Conservation (phyloP, 2,329 filamentous ascomycete genomes). For the Aulographum hederae region DNA sequence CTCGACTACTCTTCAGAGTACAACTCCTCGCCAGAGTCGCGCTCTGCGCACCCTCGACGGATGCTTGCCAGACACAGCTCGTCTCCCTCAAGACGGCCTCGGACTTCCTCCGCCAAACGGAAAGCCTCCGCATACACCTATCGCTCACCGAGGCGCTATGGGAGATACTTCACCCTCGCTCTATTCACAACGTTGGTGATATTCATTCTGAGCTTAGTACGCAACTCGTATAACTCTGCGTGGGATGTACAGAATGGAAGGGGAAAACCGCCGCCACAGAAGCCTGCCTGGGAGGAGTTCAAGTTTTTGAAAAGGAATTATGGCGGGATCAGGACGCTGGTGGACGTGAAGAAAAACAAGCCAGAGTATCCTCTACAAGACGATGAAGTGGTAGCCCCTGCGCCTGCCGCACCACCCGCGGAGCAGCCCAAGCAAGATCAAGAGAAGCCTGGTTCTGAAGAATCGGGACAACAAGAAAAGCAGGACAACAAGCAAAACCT, state of each 20-base stretch:
- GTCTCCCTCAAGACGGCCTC: neutral
- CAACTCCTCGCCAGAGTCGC: neutral
- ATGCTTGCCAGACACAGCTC: neutral
- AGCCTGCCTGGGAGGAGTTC: constrained; percentile 71
- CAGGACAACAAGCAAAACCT: constrained; percentile 8
- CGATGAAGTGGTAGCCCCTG: constrained; percentile 32
- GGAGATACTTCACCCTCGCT: constrained; percentile 59
- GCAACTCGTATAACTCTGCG: constrained; percentile 33
- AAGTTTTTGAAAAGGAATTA: constrained; percentile 78
- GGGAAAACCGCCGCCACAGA: constrained; percentile 41
- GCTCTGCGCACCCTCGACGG: neutral
- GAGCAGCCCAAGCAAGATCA: too few species aligned
- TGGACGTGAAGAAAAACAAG: constrained; percentile 44
- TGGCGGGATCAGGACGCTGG: constrained; percentile 61
- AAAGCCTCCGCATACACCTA: neutral
- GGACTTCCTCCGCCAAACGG: neutral
- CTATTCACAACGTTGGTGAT: constrained; percentile 52
- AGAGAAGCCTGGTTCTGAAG: constrained; percentile 12
- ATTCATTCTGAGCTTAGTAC: constrained; percentile 59
- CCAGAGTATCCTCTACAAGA: constrained; percentile 63
- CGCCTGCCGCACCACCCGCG: constrained; percentile 17
- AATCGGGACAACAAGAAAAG: constrained; percentile 6
- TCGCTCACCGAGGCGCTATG: constrained; percentile 51
- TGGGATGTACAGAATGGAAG: constrained; percentile 38
- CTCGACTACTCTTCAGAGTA: neutral